phyloP scores from a whole-genome alignment of 805 yeast species.

The Kregervanrija pseudodelftensis region DNA sequence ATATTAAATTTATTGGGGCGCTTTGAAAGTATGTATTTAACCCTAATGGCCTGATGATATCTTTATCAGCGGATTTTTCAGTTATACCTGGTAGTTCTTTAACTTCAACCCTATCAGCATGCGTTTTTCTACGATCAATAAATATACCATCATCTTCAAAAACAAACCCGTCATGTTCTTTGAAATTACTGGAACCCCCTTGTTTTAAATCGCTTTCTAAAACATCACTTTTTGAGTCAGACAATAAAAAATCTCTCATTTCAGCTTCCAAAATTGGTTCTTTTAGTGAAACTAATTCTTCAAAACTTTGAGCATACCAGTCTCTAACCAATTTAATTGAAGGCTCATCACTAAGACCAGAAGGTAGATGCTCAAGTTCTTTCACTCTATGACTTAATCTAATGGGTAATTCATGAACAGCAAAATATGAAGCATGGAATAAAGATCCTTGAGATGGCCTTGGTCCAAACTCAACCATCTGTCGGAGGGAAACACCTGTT shows the following conservation, averaged over 20 bases:
- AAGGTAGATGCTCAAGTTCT: conserved; percentile 75
- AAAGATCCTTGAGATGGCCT: conserved; percentile 70
- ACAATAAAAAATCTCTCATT: conserved; percentile 28
- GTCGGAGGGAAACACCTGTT: conserved; percentile 76
- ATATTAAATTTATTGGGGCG: conserved; percentile 44
- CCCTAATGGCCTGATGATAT: conserved; percentile 10
- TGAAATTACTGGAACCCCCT: neutral
- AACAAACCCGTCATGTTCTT: conserved; percentile 8
- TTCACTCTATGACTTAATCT: conserved; percentile 80
- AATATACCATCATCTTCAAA: conserved; percentile 45
- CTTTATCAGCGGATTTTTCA: conserved; percentile 2
- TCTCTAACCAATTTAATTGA: conserved; percentile 69
- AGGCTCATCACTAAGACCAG: conserved; percentile 65
- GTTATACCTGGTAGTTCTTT: neutral
- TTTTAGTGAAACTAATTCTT: conserved; percentile 63
- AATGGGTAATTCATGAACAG: conserved; percentile 81
- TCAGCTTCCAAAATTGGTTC: conserved; percentile 41
- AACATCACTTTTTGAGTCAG: conserved; percentile 27
- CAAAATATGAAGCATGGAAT: conserved; percentile 77
- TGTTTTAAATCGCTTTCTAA: conserved; percentile 4
- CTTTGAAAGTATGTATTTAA: conserved; percentile 29
- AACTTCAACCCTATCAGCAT: neutral
- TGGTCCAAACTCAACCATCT: conserved; percentile 89
- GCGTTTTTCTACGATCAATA: conserved; percentile 16
- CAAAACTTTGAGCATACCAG: conserved; percentile 90